Percentiles rank a stretch among this genome's conserved stretches.
Evolutionary conservation across 2,329 filamentous ascomycete species (phyloP).

Genomic region (Trichoderma pleuroti): DNA sequence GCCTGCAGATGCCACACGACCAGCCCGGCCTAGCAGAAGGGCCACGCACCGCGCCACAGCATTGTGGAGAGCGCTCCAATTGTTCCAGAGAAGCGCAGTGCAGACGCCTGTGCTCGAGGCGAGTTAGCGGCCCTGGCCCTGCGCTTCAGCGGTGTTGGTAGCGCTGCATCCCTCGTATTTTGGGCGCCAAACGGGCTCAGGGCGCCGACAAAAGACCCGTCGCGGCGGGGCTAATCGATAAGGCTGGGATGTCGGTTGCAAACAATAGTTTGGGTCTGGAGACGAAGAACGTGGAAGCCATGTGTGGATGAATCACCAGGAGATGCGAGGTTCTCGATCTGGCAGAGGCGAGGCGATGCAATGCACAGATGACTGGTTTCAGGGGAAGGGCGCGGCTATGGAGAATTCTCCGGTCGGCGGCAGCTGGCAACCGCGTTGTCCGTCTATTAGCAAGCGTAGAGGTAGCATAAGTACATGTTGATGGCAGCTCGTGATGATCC

Average conservation of each 20-base stretch:
- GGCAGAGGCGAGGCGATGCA: not conserved
- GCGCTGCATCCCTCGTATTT: not conserved
- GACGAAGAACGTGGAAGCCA: slow-evolving; percentile 3
- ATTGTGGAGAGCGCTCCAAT: not conserved
- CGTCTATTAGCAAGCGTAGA: not conserved
- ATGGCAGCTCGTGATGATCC: not conserved
- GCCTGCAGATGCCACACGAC: slow-evolving; percentile 9
- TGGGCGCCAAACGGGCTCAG: not conserved
- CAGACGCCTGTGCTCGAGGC: not conserved
- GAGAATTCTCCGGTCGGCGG: not conserved
- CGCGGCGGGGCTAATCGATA: slow-evolving; percentile 14
- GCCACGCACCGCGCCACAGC: slow-evolving; percentile 13
- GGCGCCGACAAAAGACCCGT: not conserved
- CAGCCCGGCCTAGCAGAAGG: not conserved
- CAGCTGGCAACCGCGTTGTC: not conserved
- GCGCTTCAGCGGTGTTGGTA: slow-evolving; percentile 1
- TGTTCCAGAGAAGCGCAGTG: slow-evolving; percentile 10
- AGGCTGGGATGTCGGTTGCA: slow-evolving; percentile 3
- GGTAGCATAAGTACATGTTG: not conserved
- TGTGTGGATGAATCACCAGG: slow-evolving; percentile 3
- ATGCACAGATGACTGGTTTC: not conserved
- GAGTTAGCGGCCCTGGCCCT: not conserved
- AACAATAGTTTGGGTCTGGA: not conserved
- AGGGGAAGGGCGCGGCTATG: not conserved
- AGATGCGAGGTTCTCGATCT: not conserved